phyloP scores from a whole-genome alignment of 768 basidiomycete genomes.

The Guyanaporus albipodus region DNA sequence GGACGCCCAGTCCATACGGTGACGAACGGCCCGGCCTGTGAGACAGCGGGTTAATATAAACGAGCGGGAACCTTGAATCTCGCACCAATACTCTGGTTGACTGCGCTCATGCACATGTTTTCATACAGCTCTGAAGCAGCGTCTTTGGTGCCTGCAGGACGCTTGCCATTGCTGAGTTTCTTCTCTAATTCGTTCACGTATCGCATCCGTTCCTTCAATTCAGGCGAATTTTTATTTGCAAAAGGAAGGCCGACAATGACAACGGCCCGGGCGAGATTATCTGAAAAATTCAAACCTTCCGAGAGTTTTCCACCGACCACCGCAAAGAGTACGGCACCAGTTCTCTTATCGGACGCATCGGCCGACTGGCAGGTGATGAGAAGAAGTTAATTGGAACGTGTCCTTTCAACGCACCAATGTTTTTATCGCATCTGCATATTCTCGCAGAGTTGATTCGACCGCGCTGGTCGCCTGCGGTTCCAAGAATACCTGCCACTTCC shows the following conservation, averaged over 20 bases:
- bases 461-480: slow-evolving; percentile 72
- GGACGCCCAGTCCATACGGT: slow-evolving; percentile 87
- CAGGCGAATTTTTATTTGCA: slow-evolving; percentile 86
- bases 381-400: neutral
- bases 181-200: slow-evolving; percentile 69
- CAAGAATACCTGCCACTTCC: slow-evolving; percentile 67
- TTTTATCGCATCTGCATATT: slow-evolving; percentile 57
- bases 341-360: slow-evolving; percentile 28
- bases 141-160: slow-evolving; percentile 48
- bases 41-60: slow-evolving; percentile 2
- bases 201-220: slow-evolving; percentile 87
- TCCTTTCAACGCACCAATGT: slow-evolving; percentile 15
- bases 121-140: slow-evolving; percentile 83
- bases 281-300: slow-evolving; percentile 79
- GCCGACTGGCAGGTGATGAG: slow-evolving; percentile 19
- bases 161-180: slow-evolving; percentile 34
- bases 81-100: slow-evolving; percentile 94
- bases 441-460: slow-evolving; percentile 72
- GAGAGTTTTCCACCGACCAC: slow-evolving; percentile 98
- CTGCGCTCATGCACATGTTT: slow-evolving; percentile 89
- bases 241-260: slow-evolving; percentile 90
- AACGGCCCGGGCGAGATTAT: slow-evolving; percentile 81
- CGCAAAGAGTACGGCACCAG: slow-evolving; percentile 83
- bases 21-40: slow-evolving; percentile 88
- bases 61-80: neutral